phyloP scores from a whole-genome alignment of 306 rosid species.

The Citrullus amarus region DNA sequence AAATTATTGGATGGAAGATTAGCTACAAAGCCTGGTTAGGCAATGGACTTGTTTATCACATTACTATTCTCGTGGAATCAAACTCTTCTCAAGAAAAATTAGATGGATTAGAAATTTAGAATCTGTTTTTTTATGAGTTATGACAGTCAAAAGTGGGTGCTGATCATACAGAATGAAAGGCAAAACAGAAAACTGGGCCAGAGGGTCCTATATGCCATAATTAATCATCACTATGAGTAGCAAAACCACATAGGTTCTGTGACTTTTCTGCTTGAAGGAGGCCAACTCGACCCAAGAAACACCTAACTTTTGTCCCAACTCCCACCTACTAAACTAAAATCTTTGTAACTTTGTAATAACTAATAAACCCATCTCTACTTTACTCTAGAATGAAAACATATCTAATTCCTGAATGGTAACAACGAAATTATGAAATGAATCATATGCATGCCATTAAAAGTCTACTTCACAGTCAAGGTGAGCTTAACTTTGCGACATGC shows the following conservation, averaged over 20 bases:
- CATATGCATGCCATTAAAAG: no score
- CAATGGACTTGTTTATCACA: neutral
- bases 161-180: neutral
- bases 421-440: neutral
- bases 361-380: neutral
- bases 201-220: conserved; percentile 1
- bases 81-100: neutral
- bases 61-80: neutral
- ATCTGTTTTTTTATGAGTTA: neutral
- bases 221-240: neutral
- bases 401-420: neutral
- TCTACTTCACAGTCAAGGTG: no score
- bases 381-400: neutral
- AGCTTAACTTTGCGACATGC: no score
- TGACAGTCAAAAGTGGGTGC: neutral
- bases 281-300: conserved; percentile 1
- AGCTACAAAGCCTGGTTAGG: neutral
- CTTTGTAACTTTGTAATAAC: neutral
- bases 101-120: neutral
- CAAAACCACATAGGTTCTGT: neutral
- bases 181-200: neutral
- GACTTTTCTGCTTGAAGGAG: neutral
- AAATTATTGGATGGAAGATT: neutral
- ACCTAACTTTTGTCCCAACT: conserved; percentile 1
- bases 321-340: neutral